These are phyloP conservation scores for Jamesozyma piceae DNA, from an alignment of 805 yeast genomes.

Conservation along the genomic window DNA sequence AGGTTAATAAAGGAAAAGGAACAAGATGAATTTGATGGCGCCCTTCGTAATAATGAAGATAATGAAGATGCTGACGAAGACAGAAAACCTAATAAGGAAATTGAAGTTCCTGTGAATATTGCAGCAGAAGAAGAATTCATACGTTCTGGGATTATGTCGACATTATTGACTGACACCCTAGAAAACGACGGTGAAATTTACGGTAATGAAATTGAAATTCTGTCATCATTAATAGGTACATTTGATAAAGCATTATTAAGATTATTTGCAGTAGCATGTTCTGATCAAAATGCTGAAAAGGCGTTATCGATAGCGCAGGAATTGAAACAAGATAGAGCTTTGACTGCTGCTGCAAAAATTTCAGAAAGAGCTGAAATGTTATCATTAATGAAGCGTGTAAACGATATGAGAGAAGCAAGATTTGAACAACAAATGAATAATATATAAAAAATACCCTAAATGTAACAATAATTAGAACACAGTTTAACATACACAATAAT, in stretches of 20 bases:
- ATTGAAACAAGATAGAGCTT: slow-evolving; percentile 66
- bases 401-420: slow-evolving; percentile 41
- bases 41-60: slow-evolving; percentile 15
- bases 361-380: slow-evolving; percentile 62
- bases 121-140: slow-evolving; percentile 57
- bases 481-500: no score
- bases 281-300: slow-evolving; percentile 50
- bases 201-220: slow-evolving; percentile 42
- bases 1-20: slow-evolving; percentile 24
- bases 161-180: slow-evolving; percentile 48
- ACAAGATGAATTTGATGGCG: slow-evolving; percentile 10
- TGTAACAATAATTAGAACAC: no score
- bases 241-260: slow-evolving; percentile 74
- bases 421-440: slow-evolving; percentile 21
- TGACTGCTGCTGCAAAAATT: slow-evolving; percentile 75
- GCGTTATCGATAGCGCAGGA: slow-evolving; percentile 63
- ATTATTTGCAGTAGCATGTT: slow-evolving; percentile 65
- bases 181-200: slow-evolving; percentile 35
- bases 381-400: slow-evolving; percentile 44
- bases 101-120: slow-evolving; percentile 21
- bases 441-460: slow-evolving; percentile 1
- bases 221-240: slow-evolving; percentile 43
- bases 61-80: slow-evolving; percentile 9
- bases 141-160: slow-evolving; percentile 52
- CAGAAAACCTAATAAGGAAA: slow-evolving; percentile 18